These are phyloP conservation scores for Tuber microsphaerosporum DNA, from an alignment of 495 filamentous ascomycete species.

Conservation along the genomic window DNA sequence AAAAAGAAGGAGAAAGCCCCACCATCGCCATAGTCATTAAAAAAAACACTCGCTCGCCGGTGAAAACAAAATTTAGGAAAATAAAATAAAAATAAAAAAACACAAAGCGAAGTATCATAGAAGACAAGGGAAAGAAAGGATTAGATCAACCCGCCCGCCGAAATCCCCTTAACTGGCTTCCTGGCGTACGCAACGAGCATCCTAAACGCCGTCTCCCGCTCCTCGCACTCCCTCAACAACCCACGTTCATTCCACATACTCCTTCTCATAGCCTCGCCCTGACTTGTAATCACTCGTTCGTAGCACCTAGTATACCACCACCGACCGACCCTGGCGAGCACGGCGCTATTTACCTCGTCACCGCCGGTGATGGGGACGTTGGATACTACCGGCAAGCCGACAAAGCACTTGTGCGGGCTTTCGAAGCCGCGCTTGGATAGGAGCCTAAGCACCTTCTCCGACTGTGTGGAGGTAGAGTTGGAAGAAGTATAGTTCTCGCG, in stretches of 20 bases:
- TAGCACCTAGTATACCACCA: constrained; percentile 97
- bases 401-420: constrained; percentile 76
- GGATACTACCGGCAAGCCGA: constrained; percentile 82
- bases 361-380: constrained; percentile 23
- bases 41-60: not conserved
- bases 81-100: not conserved
- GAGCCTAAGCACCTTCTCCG: constrained; percentile 69
- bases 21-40: not conserved
- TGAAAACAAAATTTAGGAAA: not conserved
- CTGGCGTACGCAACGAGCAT: constrained; percentile 86
- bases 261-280: constrained; percentile 47
- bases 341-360: constrained; percentile 60
- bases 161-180: constrained; percentile 51
- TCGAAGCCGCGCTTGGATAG: constrained; percentile 73
- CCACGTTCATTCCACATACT: constrained; percentile 77
- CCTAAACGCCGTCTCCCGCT: constrained; percentile 76
- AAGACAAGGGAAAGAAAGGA: not conserved
- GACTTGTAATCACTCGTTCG: constrained; percentile 53
- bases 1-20: not conserved
- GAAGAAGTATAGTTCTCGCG: constrained; percentile 27
- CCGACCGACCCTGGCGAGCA: constrained; percentile 81
- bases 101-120: not conserved
- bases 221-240: constrained; percentile 76
- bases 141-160: constrained; percentile 11
- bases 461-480: constrained; percentile 41